A percentile compares a stretch with the other conserved stretches of the same genome.
Evolutionary conservation across 768 basidiomycete species (phyloP).

Genomic region (Hygrophorus russula): DNA sequence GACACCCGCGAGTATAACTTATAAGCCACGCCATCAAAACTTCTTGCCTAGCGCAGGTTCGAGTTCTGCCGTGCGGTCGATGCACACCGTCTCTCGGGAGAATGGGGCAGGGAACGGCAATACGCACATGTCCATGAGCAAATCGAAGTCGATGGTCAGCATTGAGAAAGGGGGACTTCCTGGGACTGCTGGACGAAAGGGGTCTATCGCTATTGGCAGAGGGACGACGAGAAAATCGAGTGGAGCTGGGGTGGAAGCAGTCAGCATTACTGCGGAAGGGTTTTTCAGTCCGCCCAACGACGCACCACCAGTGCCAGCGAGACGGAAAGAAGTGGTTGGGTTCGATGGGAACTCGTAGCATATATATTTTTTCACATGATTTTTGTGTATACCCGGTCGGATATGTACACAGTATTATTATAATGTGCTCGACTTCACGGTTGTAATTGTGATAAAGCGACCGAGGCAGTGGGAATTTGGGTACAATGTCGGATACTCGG

Average conservation of each 20-base stretch:
- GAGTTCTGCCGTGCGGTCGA: constrained; percentile 18
- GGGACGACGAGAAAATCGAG: constrained; percentile 50
- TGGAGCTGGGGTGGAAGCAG: constrained; percentile 67
- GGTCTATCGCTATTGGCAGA: constrained; percentile 57
- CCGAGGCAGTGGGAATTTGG: too few relatives aligned
- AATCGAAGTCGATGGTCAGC: constrained; percentile 51
- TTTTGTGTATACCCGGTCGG: too few relatives aligned
- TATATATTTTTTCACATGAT: too few relatives aligned
- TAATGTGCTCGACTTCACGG: too few relatives aligned
- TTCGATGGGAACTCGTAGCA: too few relatives aligned
- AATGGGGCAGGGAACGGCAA: constrained; percentile 8
- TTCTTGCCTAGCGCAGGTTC: constrained; percentile 10
- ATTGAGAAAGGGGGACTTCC: constrained; percentile 37
- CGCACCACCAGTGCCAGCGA: constrained; percentile 23
- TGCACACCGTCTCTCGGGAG: constrained; percentile 21
- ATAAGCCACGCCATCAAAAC: constrained; percentile 32
- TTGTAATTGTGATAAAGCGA: too few relatives aligned
- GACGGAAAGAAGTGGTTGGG: constrained; percentile 1
- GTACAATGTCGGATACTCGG: too few relatives aligned
- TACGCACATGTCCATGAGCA: constrained; percentile 20
- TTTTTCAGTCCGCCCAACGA: constrained; percentile 55
- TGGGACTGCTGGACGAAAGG: constrained; percentile 28
- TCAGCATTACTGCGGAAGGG: constrained; percentile 65
- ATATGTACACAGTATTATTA: too few relatives aligned
- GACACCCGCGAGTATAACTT: constrained; percentile 16